Conservation (phyloP, 2,329 filamentous ascomycete genomes). For the Rhinocladiella similis region DNA sequence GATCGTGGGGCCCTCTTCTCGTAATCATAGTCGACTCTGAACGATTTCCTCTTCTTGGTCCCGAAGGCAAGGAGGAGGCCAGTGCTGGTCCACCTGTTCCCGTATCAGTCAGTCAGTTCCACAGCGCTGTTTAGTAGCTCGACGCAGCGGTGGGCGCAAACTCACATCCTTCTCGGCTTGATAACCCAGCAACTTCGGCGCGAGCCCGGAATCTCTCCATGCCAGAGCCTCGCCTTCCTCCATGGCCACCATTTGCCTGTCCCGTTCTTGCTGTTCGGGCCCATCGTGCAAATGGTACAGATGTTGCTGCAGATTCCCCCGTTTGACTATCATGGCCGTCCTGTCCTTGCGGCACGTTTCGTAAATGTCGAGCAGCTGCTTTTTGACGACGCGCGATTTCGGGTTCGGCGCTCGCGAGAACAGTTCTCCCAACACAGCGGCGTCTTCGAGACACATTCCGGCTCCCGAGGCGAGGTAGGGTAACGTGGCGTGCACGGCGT, state of each 20-base stretch:
- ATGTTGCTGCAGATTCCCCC: constrained; percentile 62
- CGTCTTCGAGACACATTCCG: constrained; percentile 36
- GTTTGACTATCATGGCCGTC: constrained; percentile 60
- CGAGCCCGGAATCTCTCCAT: constrained; percentile 44
- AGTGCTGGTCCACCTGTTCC: constrained; percentile 12
- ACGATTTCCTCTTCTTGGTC: neutral
- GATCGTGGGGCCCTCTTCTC: too few species aligned
- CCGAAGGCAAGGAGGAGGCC: constrained; percentile 7
- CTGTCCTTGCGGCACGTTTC: constrained; percentile 59
- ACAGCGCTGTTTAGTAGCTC: too few species aligned
- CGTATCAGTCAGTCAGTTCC: too few species aligned
- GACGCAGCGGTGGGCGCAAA: too few species aligned
- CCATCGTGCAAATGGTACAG: constrained; percentile 64
- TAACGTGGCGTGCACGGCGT: constrained; percentile 49
- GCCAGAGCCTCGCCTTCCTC: constrained; percentile 41
- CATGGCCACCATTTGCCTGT: constrained; percentile 40
- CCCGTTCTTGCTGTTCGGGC: constrained; percentile 55
- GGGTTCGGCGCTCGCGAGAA: constrained; percentile 30
- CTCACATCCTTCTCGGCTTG: constrained; percentile 40
- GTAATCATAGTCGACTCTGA: constrained; percentile 4
- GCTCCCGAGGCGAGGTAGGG: constrained; percentile 37
- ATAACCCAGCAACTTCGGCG: constrained; percentile 43
- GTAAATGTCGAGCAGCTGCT: constrained; percentile 41
- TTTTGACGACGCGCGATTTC: constrained; percentile 28
- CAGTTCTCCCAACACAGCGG: constrained; percentile 35